phyloP scores from a whole-genome alignment of 352 stramenopile genomes.

The Phytophthora idaei region DNA sequence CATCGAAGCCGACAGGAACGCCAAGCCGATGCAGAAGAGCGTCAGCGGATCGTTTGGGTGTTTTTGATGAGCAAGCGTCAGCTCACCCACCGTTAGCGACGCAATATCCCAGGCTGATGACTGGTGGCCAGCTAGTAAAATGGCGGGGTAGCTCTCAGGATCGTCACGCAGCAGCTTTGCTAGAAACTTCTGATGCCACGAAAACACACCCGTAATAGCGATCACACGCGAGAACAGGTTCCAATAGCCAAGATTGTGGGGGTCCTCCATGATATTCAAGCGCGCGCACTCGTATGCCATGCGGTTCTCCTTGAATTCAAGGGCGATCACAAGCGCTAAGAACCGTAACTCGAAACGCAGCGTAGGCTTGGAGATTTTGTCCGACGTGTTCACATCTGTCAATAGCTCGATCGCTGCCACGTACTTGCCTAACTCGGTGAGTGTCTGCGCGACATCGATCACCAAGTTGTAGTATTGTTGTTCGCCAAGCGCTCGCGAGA shows the following conservation, averaged over 20 bases:
- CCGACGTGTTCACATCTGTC: conserved; percentile 86
- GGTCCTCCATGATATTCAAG: conserved; percentile 89
- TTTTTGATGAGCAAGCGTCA: conserved; percentile 84
- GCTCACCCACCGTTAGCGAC: conserved; percentile 83
- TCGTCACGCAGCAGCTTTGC: conserved; percentile 82
- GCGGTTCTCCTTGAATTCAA: conserved; percentile 86
- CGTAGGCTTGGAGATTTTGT: conserved; percentile 78
- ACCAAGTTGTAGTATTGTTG: conserved; percentile 80
- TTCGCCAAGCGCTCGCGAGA: conserved; percentile 73
- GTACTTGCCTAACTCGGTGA: conserved; percentile 84
- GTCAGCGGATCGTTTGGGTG: conserved; percentile 77
- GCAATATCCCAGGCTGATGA: conserved; percentile 87
- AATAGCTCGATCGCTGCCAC: conserved; percentile 85
- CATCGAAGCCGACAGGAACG: conserved; percentile 86
- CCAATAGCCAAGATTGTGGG: conserved; percentile 82
- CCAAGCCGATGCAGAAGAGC: conserved; percentile 84
- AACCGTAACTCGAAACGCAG: conserved; percentile 85
- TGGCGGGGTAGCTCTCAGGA: conserved; percentile 77
- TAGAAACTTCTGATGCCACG: conserved; percentile 88
- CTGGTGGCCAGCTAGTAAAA: conserved; percentile 82
- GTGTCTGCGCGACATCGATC: conserved; percentile 78
- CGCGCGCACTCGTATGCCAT: conserved; percentile 89
- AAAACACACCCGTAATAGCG: conserved; percentile 83
- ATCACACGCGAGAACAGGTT: conserved; percentile 87
- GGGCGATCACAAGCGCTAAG: conserved; percentile 78